These are phyloP conservation scores for Phanerochaete sordida DNA, from an alignment of 768 basidiomycete genomes.

Conservation along the genomic window DNA sequence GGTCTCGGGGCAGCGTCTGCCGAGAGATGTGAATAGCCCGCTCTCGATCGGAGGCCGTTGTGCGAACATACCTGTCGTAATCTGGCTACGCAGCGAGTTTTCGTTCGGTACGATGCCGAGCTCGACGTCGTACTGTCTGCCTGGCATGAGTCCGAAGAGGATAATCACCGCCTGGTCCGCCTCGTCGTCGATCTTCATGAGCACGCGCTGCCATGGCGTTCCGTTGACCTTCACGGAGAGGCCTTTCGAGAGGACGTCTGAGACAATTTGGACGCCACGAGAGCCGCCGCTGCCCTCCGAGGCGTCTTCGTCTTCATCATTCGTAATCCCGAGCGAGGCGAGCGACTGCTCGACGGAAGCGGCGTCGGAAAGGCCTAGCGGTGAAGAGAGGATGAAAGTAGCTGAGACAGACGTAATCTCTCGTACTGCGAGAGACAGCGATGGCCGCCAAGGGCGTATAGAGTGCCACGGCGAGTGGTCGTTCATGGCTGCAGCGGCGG, in stretches of 20 bases:
- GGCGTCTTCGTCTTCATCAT: constrained; percentile 30
- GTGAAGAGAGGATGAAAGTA: constrained; percentile 66
- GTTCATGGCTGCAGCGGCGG: constrained; percentile 9
- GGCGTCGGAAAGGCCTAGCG: constrained; percentile 30
- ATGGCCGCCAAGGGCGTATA: constrained; percentile 74
- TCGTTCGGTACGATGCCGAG: constrained; percentile 68
- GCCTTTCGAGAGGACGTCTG: constrained; percentile 68
- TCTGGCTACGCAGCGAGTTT: constrained; percentile 53
- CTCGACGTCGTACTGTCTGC: constrained; percentile 88
- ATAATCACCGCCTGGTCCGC: constrained; percentile 88
- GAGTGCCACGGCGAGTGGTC: constrained; percentile 52
- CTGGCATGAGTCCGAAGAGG: constrained; percentile 85
- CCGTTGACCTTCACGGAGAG: constrained; percentile 80
- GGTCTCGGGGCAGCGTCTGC: neutral
- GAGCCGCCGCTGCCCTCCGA: neutral
- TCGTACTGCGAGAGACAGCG: constrained; percentile 64
- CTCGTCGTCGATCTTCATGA: constrained; percentile 76
- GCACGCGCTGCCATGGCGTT: constrained; percentile 72
- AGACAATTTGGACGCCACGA: constrained; percentile 39
- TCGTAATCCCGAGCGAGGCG: constrained; percentile 33
- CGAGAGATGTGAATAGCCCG: neutral
- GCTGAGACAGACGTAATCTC: constrained; percentile 87
- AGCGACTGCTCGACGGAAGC: constrained; percentile 35
- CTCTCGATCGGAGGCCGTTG: neutral
- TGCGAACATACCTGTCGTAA: constrained; percentile 49